Evolutionary conservation across 2,329 filamentous ascomycete genomes (phyloP), one percentile per base, ranked within the genome.

Genomic region (Colletotrichum shisoi): DNA sequence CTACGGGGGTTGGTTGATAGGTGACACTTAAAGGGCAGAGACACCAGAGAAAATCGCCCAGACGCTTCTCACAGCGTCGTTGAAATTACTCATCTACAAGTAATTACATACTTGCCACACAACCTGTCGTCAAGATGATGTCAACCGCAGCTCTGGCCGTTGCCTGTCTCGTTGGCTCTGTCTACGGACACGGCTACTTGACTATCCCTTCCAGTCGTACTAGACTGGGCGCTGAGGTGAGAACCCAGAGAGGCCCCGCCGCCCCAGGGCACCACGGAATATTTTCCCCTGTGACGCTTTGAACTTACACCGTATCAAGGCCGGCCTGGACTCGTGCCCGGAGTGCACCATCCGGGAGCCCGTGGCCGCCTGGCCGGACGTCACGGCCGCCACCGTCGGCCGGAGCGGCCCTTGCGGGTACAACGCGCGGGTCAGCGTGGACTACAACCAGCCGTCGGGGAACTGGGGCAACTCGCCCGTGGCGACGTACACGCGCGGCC

Each of bases 291-390:
- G 27, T 37, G 13, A 17, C 9, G 11, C 8, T 21, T 21, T 3
- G 19, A 11, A 11, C 42, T 46, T 68, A 19, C 71, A 37, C 51
- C 24, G 51, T 21, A 11, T 42, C 4, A 64, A 84, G 83, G 76
- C 80, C 34, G 81, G 80, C 0, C 73, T 79, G 4, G 83, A 85
- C 68, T 80, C 82, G 0, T 86, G 83, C 70, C 84, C 84, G 0
- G 84, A 85, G 72, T 86, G 83, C 69, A 80, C 82, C 7, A 85
- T 86, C 62, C 79, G 84, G 1, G 84, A 86, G 67, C 84, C 84
- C 0, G 83, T 86, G 3, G 67, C 71, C 0, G 74, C 83, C 1
- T 85, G 83, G 83, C 84, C 84, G 0, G 76, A 83, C 53, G 74
- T 85, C 5, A 75, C 80, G 21, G 73, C 71, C 0, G 83, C 83